These are phyloP conservation scores for Eleusine indica DNA, from an alignment of 176 grass and related monocot genomes.

Conservation along the genomic window DNA sequence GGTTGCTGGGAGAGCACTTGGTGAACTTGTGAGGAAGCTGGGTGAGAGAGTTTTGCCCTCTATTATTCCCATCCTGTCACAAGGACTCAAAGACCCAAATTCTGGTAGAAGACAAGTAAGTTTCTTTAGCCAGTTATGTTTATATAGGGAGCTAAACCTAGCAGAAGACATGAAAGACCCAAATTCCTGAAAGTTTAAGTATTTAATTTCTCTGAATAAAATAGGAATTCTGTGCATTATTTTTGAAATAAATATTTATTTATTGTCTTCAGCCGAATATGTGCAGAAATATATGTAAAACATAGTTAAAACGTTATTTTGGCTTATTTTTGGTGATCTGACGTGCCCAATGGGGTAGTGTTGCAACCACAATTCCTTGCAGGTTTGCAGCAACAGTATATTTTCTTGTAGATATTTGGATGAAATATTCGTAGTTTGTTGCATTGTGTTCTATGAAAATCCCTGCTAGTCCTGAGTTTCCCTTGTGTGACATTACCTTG, in stretches of 20 bases:
- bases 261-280: background rate
- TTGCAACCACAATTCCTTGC: background rate
- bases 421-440: constrained; percentile 4
- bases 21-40: constrained; percentile 97
- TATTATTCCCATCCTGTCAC: constrained; percentile 90
- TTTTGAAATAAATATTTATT: background rate
- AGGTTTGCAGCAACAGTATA: constrained; percentile 16
- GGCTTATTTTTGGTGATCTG: background rate
- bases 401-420: constrained; percentile 24
- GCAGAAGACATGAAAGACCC: background rate
- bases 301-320: too few relatives aligned
- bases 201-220: background rate
- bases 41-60: constrained; percentile 97
- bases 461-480: background rate
- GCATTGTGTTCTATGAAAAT: background rate
- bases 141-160: background rate
- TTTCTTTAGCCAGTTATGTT: constrained; percentile 41
- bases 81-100: constrained; percentile 82
- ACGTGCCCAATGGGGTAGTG: background rate
- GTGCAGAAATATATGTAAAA: background rate
- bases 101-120: constrained; percentile 91
- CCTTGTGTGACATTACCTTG: constrained; percentile 12
- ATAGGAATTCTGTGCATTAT: background rate
- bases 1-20: constrained; percentile 95
- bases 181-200: background rate